A percentile compares a stretch with the other conserved stretches of the same genome.
phyloP scores from a whole-genome alignment of 768 basidiomycete genomes.

The Rhodotorula babjevae region DNA sequence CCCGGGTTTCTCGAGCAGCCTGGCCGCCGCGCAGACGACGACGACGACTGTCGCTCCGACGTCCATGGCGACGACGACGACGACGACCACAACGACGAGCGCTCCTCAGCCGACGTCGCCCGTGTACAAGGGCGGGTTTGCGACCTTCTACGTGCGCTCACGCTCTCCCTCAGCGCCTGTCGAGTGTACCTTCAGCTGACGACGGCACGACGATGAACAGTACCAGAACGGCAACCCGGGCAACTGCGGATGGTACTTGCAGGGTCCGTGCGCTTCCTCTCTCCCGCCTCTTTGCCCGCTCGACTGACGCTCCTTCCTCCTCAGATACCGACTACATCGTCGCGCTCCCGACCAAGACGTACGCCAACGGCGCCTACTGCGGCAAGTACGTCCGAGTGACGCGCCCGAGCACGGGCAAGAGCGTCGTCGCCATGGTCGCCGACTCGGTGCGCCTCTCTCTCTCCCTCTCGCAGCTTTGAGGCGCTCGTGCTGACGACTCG shows the following conservation, averaged over 20 bases:
- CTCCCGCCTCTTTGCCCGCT: no score
- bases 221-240: conserved; percentile 2
- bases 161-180: neutral
- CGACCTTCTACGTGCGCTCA: conserved; percentile 24
- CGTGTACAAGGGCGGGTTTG: conserved; percentile 24
- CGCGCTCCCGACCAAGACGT: conserved; percentile 34
- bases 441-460: neutral
- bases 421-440: conserved; percentile 5
- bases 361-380: conserved; percentile 26
- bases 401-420: conserved; percentile 15
- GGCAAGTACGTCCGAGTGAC: conserved; percentile 35
- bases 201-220: neutral
- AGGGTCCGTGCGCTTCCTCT: neutral
- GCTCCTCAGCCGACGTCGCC: neutral
- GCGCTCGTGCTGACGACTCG: neutral
- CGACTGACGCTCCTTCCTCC: neutral
- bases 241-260: neutral
- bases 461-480: no score
- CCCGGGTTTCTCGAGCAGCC: conserved; percentile 4
- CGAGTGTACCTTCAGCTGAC: neutral
- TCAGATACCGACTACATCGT: conserved; percentile 18
- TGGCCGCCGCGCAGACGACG: neutral
- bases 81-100: neutral
- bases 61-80: neutral
- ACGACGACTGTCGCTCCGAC: neutral